Percentiles rank a stretch among this genome's conserved stretches.
Evolutionary conservation across 306 rosid species (phyloP).

Genomic region (Luffa aegyptiaca): DNA sequence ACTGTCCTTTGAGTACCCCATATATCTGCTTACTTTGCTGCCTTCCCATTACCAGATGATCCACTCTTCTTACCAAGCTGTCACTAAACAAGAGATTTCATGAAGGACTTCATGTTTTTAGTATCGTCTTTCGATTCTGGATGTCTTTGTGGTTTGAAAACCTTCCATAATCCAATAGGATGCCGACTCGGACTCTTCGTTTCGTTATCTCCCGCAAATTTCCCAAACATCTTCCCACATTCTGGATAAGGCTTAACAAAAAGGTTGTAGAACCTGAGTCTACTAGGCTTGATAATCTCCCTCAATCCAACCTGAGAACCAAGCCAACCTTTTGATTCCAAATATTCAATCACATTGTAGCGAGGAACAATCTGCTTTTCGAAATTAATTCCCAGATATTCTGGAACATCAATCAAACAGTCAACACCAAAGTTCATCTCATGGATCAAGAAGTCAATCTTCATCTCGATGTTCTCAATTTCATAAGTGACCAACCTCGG

Average conservation of each 20-base stretch:
- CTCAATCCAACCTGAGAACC: conserved; percentile 52
- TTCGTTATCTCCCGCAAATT: conserved; percentile 28
- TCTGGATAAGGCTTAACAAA: conserved; percentile 86
- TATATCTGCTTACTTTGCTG: not conserved
- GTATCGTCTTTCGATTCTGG: conserved; percentile 41
- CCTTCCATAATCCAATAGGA: conserved; percentile 71
- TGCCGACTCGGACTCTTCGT: conserved; percentile 30
- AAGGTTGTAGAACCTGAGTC: conserved; percentile 71
- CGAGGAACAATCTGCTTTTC: conserved; percentile 84
- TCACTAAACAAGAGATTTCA: conserved; percentile 41
- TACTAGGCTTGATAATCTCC: conserved; percentile 64
- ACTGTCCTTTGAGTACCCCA: not conserved
- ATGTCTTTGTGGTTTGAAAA: conserved; percentile 47
- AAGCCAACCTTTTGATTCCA: conserved; percentile 59
- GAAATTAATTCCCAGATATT: conserved; percentile 68
- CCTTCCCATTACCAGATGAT: not conserved
- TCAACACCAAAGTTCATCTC: conserved; percentile 44
- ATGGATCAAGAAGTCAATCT: conserved; percentile 57
- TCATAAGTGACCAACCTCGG: conserved; percentile 59
- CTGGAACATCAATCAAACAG: conserved; percentile 61
- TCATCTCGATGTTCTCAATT: conserved; percentile 45
- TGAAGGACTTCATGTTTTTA: conserved; percentile 48
- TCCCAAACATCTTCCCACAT: conserved; percentile 57
- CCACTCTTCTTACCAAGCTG: not conserved
- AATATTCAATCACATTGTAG: conserved; percentile 56